Percentiles rank a stretch among this genome's conserved stretches.
phyloP scores from a whole-genome alignment of 139 green algal species.

The Microglena sp. region DNA sequence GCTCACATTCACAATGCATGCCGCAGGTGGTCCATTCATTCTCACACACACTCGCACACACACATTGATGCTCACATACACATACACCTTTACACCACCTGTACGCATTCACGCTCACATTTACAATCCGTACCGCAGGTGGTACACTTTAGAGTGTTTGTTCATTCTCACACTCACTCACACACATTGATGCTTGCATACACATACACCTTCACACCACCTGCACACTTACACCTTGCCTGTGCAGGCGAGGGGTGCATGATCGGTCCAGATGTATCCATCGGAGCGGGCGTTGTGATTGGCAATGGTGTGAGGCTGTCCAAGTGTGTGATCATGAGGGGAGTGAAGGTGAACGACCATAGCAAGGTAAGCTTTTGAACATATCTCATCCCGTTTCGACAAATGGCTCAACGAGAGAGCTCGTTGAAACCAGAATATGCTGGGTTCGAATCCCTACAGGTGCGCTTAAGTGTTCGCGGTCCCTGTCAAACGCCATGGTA shows the following conservation, averaged over 20 bases:
- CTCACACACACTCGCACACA: not conserved
- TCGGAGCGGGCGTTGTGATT: slow-evolving; percentile 78
- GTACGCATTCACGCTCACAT: slow-evolving; percentile 4
- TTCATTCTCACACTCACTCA: not conserved
- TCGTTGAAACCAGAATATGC: too few relatives aligned
- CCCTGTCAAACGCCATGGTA: too few relatives aligned
- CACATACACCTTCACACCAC: not conserved
- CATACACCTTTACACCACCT: not conserved
- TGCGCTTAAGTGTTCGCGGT: too few relatives aligned
- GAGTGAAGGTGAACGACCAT: slow-evolving; percentile 55
- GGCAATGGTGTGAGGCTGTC: slow-evolving; percentile 82
- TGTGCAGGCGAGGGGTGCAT: slow-evolving; percentile 68
- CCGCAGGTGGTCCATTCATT: slow-evolving; percentile 51
- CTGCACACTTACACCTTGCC: not conserved
- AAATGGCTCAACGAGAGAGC: too few relatives aligned
- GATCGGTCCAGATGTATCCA: slow-evolving; percentile 75
- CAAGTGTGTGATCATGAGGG: slow-evolving; percentile 79
- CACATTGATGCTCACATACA: not conserved
- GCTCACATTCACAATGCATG: slow-evolving; percentile 62
- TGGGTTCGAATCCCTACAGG: too few relatives aligned
- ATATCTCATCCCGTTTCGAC: too few relatives aligned
- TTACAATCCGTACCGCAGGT: slow-evolving; percentile 82
- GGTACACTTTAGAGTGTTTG: too few relatives aligned
- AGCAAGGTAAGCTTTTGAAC: slow-evolving; percentile 32
- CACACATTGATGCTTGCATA: not conserved